Evolutionary conservation across 768 basidiomycete species (phyloP), one percentile per base, ranked within the genome.

Genomic region (Roridomyces roridus): DNA sequence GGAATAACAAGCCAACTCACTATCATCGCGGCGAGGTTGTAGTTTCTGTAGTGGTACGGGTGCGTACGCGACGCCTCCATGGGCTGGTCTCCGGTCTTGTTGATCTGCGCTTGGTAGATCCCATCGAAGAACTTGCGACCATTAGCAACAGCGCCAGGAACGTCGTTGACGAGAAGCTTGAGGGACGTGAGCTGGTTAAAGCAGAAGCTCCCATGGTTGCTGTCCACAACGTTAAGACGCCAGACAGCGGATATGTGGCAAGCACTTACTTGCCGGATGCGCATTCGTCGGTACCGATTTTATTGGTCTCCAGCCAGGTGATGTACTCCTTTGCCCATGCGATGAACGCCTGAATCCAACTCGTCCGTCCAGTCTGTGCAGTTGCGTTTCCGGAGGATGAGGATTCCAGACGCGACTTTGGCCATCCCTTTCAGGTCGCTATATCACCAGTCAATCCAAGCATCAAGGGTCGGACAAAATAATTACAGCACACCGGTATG

Each of bases 11-110:
- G 21, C 43, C 6, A 9, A 67, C 81, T 66, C 58, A 87, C 85
- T 45, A 87, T 83, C 82, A 88, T 85, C 8, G 85, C 87, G 2
- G 82, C 84, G 15, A 88, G 75, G 59, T 90, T 90, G 71, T 86
- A 89, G 0, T 81, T 78, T 10, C 84, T 79, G 66, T 89, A 88
- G 65, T 89, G 87, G 67, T 82, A 88, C 15, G 87, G 85, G 11
- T 82, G 74, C 1, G 85, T 87, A 37, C 87, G 82, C 5, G 70
- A 74, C n/a, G 84, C 77, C 72, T 89, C 87, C 9, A 85, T 70
- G 12, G 87, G 87, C 83, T 86, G 85, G 59, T 87, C 86, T 18
- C 88, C 88, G 46, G 72, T 77, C 0, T 80, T 77, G 4, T 68
- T 72, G 50, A 88, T 87, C 65, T 89, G 87, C 17, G 62, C 63